These are phyloP conservation scores for Coelomomyces lativittatus DNA, from an alignment of 371 early-diverging fungal genomes.

Conservation along the genomic window DNA sequence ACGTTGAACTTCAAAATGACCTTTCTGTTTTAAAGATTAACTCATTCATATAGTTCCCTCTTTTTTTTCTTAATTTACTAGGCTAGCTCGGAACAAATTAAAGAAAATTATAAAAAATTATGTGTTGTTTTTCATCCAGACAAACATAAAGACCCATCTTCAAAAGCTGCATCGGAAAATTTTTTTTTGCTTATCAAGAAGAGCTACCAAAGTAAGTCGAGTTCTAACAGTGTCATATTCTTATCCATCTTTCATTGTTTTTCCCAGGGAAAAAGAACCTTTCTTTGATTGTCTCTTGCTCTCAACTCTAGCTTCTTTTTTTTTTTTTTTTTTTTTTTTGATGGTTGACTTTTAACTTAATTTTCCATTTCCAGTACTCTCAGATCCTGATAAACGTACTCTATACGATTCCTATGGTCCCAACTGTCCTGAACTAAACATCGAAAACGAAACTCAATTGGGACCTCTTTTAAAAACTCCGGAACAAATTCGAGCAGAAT, in stretches of 20 bases:
- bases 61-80: conserved; percentile 7
- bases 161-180: conserved; percentile 43
- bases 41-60: background rate
- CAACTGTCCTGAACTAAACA: background rate
- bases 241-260: too few relatives aligned
- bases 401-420: conserved; percentile 79
- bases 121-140: conserved; percentile 79
- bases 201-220: conserved; percentile 58
- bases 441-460: conserved; percentile 40
- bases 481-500: conserved; percentile 72
- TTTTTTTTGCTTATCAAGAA: conserved; percentile 64
- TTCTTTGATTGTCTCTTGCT: too few relatives aligned
- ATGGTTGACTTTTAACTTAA: background rate
- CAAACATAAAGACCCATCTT: conserved; percentile 42
- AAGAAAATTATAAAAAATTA: conserved; percentile 60
- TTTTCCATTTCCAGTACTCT: conserved; percentile 37
- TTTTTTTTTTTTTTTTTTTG: too few relatives aligned
- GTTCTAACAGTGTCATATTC: background rate
- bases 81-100: conserved; percentile 67
- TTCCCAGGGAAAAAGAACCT: too few relatives aligned
- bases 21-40: background rate
- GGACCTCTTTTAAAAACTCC: conserved; percentile 55
- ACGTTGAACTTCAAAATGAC: background rate
- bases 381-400: conserved; percentile 55
- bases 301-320: too few relatives aligned